Evolutionary conservation across 2,329 filamentous ascomycete species (phyloP).

Genomic region (Bipolaris victoriae): DNA sequence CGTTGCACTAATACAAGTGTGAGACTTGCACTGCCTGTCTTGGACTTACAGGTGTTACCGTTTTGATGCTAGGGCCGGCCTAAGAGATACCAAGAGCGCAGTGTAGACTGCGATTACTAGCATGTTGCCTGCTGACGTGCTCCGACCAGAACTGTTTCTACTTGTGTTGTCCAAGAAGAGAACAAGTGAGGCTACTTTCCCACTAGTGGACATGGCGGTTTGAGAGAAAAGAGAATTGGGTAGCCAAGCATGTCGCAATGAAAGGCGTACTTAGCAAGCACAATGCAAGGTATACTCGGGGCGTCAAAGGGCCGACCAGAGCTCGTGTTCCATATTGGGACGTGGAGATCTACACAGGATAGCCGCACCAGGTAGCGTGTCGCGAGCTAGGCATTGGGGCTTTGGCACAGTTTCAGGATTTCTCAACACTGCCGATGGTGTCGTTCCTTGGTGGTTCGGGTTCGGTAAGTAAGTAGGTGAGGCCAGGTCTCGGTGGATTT

Average conservation of each 20-base stretch:
- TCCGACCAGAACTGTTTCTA: too few relatives aligned
- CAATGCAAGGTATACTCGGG: too few relatives aligned
- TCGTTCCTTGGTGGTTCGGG: not conserved
- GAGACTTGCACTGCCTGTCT: not conserved
- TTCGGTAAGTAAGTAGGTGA: not conserved
- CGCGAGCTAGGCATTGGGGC: not conserved
- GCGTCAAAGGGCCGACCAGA: too few relatives aligned
- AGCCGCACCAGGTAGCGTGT: not conserved
- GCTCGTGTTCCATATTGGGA: not conserved
- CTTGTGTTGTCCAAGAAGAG: not conserved
- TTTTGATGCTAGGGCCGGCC: too few relatives aligned
- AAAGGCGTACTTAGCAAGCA: too few relatives aligned
- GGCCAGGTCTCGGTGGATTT: not conserved
- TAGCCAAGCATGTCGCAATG: too few relatives aligned
- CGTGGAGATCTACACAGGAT: not conserved
- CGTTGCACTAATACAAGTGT: not conserved
- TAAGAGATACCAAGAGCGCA: too few relatives aligned
- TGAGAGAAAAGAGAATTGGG: too few relatives aligned
- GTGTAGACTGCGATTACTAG: too few relatives aligned
- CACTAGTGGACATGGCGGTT: not conserved
- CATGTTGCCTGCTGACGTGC: too few relatives aligned
- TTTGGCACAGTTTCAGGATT: not conserved
- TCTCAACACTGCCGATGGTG: not conserved
- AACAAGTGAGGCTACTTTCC: not conserved
- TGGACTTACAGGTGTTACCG: too few relatives aligned